Evolutionary conservation across 1,284 basidiomycete species (phyloP).

Genomic region (Rhodotorula glutinis): DNA sequence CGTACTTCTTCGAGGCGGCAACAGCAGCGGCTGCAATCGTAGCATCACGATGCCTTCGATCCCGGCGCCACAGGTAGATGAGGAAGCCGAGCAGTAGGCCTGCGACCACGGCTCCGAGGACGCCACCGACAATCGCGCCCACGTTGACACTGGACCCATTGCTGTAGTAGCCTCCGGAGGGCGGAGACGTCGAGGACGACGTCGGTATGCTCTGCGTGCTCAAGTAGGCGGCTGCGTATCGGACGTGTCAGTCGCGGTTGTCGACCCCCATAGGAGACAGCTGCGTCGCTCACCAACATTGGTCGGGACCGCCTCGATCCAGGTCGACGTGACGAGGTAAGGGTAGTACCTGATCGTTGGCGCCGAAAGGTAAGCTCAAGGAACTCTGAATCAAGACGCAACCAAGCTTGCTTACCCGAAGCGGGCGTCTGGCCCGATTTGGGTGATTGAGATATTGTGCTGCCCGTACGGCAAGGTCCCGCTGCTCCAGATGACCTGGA

Average conservation of each 20-base stretch:
- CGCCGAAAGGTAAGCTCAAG: too few species aligned
- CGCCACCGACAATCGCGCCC: slow-evolving; percentile 34
- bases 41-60: slow-evolving; percentile 9
- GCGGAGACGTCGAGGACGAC: neutral
- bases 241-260: too few species aligned
- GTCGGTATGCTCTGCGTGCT: slow-evolving; percentile 14
- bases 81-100: slow-evolving; percentile 28
- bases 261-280: too few species aligned
- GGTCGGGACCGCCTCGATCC: slow-evolving; percentile 30
- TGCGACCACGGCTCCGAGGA: slow-evolving; percentile 35
- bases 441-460: slow-evolving; percentile 33
- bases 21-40: slow-evolving; percentile 22
- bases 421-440: slow-evolving; percentile 31
- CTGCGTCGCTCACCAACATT: slow-evolving; percentile 11
- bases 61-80: slow-evolving; percentile 36
- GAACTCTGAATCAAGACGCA: too few species aligned
- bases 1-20: slow-evolving; percentile 25
- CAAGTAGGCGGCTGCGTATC: slow-evolving; percentile 19
- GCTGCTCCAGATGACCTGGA: slow-evolving; percentile 26
- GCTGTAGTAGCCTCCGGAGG: neutral
- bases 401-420: too few species aligned
- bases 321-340: slow-evolving; percentile 34
- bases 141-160: neutral
- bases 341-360: slow-evolving; percentile 26
- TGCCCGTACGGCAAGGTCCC: slow-evolving; percentile 23